Evolutionary conservation across 768 basidiomycete genomes (phyloP).

Genomic region (Collybia nuda): DNA sequence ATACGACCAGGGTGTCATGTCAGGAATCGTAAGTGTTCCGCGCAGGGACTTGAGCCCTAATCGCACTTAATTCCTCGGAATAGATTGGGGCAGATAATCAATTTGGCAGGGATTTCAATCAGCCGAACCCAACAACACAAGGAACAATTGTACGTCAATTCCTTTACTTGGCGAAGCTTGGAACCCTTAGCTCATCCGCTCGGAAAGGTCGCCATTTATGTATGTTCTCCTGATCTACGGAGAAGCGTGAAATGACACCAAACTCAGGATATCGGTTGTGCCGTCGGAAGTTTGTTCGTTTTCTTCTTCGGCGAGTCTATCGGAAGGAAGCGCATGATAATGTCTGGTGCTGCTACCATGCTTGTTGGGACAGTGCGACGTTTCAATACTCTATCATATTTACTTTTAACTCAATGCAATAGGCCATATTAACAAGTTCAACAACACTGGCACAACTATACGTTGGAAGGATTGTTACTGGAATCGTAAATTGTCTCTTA

Average conservation of each 20-base stretch:
- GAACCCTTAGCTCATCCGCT: conserved; percentile 9
- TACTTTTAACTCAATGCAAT: not conserved
- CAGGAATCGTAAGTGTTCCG: conserved; percentile 29
- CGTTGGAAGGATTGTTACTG: conserved; percentile 36
- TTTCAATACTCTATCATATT: not conserved
- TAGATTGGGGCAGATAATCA: conserved; percentile 42
- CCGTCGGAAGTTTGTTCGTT: conserved; percentile 32
- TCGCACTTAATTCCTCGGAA: not conserved
- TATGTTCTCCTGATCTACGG: conserved; percentile 6
- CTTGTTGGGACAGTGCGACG: conserved; percentile 33
- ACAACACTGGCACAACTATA: conserved; percentile 37
- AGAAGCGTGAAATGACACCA: not conserved
- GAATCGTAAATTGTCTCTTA: conserved; percentile 22
- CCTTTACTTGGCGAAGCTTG: not conserved
- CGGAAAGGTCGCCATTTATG: conserved; percentile 30
- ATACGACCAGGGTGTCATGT: conserved; percentile 43
- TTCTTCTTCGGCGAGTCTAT: conserved; percentile 38
- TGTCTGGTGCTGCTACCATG: conserved; percentile 34
- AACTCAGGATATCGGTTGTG: conserved; percentile 37
- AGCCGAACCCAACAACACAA: conserved; percentile 35
- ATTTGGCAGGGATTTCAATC: conserved; percentile 35
- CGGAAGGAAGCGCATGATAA: conserved; percentile 38
- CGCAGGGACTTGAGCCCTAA: no score
- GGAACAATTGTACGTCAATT: conserved; percentile 32
- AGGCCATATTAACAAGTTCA: conserved; percentile 38